Base-by-base conservation (phyloP, 768 basidiomycete species). In the Rhodocollybia butyracea region DNA sequence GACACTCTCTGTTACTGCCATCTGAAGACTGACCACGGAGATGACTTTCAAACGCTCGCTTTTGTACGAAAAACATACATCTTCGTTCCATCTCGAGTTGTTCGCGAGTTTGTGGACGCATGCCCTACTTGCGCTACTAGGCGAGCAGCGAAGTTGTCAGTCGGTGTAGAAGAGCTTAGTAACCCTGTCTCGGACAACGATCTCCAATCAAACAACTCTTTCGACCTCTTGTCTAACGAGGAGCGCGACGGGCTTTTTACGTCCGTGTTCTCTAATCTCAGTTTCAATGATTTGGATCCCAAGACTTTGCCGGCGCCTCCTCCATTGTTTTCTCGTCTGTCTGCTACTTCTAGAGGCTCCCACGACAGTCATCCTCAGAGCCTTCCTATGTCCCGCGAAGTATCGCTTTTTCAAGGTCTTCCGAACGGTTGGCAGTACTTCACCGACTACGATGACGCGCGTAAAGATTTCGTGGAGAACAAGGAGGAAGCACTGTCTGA, bases 71-170 rank as follows among this genome's bases (percentile, higher is more conserved):
- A 73, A 51, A 74, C 74, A 52, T 86, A 83, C 61, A 78, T 81
- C 3, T 85, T 81, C 78, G 74, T 86, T 19, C 84, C 84, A 22
- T 84, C 85, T 63, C 79, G 83, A 57, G 75, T 85, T 46, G 76
- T 83, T 46, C 78, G 81, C 11, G 74, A 75, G 51, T 86, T 82
- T 57, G 80, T 86, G 63, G 76, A 77, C 63, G 73, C 71, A 29
- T 86, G 84, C 61, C 84, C 84, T 11, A 79, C 80, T 15, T 86
- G 84, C 58, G 66, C 67, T 38, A 61, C 38, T 7, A 32, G 27
- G 19, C 24, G 36, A 15, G 39, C 17, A 19, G 1, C 36, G 19
- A 36, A 34, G n/a, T n/a, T n/a, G n/a, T n/a, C n/a, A n/a, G n/a
- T n/a, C n/a, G n/a, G n/a, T n/a, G n/a, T n/a, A 39, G 27, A 30